phyloP scores from a whole-genome alignment of 306 rosid genomes.

The Cicer judaicum region DNA sequence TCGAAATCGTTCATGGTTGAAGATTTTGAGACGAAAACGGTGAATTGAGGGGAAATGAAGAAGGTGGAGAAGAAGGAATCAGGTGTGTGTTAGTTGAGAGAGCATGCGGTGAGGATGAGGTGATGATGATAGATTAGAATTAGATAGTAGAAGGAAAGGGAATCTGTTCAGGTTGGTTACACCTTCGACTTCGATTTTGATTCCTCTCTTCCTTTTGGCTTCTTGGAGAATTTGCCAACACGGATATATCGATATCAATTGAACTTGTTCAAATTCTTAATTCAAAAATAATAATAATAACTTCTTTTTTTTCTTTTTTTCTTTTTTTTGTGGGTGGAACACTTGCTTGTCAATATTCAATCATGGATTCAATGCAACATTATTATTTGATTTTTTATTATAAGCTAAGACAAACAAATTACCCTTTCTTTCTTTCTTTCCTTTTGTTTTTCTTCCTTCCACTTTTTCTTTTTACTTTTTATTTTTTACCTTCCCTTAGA shows the following conservation, averaged over 20 bases:
- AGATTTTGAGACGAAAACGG: constrained; percentile 15
- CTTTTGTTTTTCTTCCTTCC: neutral
- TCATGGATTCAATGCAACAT: constrained; percentile 26
- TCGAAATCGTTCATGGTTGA: constrained; percentile 87
- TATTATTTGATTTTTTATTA: neutral
- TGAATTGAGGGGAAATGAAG: neutral
- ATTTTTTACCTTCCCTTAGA: neutral
- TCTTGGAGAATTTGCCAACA: constrained; percentile 15
- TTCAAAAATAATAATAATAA: no score
- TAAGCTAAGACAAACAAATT: neutral
- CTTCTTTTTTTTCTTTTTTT: neutral
- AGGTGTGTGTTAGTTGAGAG: constrained; percentile 43
- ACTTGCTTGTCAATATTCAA: constrained; percentile 27
- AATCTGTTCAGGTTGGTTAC: neutral
- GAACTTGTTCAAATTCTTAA: constrained; percentile 3
- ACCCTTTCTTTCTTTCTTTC: neutral
- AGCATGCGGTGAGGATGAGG: constrained; percentile 37
- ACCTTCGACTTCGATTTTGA: neutral
- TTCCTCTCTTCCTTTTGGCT: constrained; percentile 6
- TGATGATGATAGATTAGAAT: no score
- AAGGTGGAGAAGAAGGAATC: constrained; percentile 25
- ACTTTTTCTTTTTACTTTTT: neutral
- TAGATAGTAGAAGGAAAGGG: neutral
- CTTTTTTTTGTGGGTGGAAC: neutral
- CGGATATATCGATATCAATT: constrained; percentile 5